These are phyloP conservation scores for Ceratocystis albifundus DNA, from an alignment of 2,329 filamentous ascomycete species.

Conservation along the genomic window DNA sequence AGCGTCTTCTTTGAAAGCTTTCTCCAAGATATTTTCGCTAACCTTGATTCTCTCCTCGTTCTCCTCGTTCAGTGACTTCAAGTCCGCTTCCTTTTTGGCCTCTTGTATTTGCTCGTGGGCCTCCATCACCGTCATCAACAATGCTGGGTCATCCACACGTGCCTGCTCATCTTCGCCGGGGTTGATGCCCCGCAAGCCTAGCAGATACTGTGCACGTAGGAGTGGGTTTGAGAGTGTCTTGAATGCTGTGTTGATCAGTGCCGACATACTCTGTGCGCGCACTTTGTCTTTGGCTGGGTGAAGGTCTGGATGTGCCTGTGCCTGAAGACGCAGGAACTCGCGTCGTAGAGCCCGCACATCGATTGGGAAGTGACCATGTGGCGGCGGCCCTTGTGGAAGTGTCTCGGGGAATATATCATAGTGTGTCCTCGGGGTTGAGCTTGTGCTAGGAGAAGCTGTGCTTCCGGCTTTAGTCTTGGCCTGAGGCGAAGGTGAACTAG, in stretches of 20 bases:
- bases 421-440: slow-evolving; percentile 41
- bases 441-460: background rate
- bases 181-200: slow-evolving; percentile 63
- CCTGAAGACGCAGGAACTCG: slow-evolving; percentile 80
- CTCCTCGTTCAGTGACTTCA: slow-evolving; percentile 45
- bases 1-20: slow-evolving; percentile 55
- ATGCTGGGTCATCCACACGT: slow-evolving; percentile 52
- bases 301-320: slow-evolving; percentile 62
- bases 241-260: slow-evolving; percentile 85
- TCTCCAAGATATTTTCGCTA: slow-evolving; percentile 52
- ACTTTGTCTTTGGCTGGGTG: slow-evolving; percentile 41
- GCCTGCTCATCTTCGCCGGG: slow-evolving; percentile 67
- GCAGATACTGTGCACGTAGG: slow-evolving; percentile 74
- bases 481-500: background rate
- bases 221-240: slow-evolving; percentile 70
- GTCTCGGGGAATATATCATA: slow-evolving; percentile 83
- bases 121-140: slow-evolving; percentile 72
- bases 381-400: slow-evolving; percentile 66
- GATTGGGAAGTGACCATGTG: slow-evolving; percentile 62
- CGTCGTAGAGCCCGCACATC: slow-evolving; percentile 57
- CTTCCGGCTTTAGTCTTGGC: background rate
- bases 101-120: slow-evolving; percentile 64
- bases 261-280: slow-evolving; percentile 63
- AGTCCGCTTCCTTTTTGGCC: slow-evolving; percentile 53
- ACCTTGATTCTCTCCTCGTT: slow-evolving; percentile 57